These are phyloP conservation scores for Flaveria linearis DNA, from an alignment of 129 eudicot species.

Conservation along the genomic window DNA sequence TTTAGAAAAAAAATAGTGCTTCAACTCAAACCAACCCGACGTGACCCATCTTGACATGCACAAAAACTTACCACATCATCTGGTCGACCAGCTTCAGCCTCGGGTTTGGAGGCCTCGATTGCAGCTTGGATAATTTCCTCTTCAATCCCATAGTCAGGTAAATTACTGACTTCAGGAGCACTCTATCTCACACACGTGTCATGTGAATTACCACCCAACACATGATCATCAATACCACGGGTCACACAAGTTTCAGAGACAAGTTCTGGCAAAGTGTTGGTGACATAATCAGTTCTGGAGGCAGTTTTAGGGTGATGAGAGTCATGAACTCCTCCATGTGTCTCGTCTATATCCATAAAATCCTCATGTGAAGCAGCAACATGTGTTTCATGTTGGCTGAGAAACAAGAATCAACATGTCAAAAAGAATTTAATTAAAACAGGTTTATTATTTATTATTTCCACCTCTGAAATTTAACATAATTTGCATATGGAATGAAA, in stretches of 20 bases:
- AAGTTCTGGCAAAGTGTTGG: slow-evolving; percentile 41
- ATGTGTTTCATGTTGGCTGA: slow-evolving; percentile 48
- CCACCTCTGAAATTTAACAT: too few relatives aligned
- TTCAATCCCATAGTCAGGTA: too few relatives aligned
- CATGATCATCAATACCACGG: slow-evolving; percentile 47
- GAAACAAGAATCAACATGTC: too few relatives aligned
- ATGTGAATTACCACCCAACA: slow-evolving; percentile 31
- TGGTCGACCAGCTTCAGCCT: too few relatives aligned
- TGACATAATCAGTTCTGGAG: slow-evolving; percentile 56
- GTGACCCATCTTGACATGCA: not conserved
- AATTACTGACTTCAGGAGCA: too few relatives aligned
- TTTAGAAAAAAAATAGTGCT: not conserved
- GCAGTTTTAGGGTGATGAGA: slow-evolving; percentile 52
- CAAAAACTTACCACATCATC: slow-evolving; percentile 25
- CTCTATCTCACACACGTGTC: slow-evolving; percentile 25
- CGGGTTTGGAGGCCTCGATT: too few relatives aligned
- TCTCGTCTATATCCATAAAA: slow-evolving; percentile 83
- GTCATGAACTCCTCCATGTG: slow-evolving; percentile 24
- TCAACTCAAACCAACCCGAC: not conserved
- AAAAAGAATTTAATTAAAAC: too few relatives aligned
- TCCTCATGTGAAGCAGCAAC: slow-evolving; percentile 58
- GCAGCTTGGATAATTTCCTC: too few relatives aligned
- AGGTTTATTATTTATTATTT: too few relatives aligned
- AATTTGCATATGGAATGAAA: slow-evolving; percentile 22
- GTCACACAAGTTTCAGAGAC: slow-evolving; percentile 55